These are phyloP conservation scores for Candida germanica DNA, from an alignment of 805 yeast species.

Conservation along the genomic window DNA sequence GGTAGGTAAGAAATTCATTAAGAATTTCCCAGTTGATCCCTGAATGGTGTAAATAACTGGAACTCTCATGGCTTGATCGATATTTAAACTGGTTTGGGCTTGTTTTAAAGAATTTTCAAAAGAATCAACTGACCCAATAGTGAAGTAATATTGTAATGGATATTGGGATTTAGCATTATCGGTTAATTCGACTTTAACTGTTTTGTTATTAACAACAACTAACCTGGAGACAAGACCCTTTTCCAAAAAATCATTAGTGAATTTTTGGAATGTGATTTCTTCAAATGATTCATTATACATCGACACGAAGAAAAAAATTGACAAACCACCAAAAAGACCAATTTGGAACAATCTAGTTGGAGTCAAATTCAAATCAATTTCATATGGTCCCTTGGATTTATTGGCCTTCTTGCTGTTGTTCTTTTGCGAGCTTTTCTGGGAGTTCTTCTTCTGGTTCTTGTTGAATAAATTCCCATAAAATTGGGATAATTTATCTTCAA, in stretches of 20 bases:
- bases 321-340: slow-evolving; percentile 29
- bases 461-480: slow-evolving; percentile 8
- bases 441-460: slow-evolving; percentile 5
- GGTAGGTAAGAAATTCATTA: slow-evolving; percentile 85
- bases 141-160: slow-evolving; percentile 46
- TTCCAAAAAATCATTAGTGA: slow-evolving; percentile 68
- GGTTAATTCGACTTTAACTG: slow-evolving; percentile 69
- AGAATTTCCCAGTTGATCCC: slow-evolving; percentile 59
- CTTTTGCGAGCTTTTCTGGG: slow-evolving; percentile 7
- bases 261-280: slow-evolving; percentile 90
- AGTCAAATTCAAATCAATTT: slow-evolving; percentile 16
- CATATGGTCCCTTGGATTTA: slow-evolving; percentile 8
- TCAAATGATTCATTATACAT: slow-evolving; percentile 19
- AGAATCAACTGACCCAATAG: slow-evolving; percentile 83
- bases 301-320: slow-evolving; percentile 20
- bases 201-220: slow-evolving; percentile 70
- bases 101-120: slow-evolving; percentile 78
- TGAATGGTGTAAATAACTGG: slow-evolving; percentile 81
- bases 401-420: slow-evolving; percentile 14
- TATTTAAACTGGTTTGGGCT: slow-evolving; percentile 68
- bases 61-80: slow-evolving; percentile 60
- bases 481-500: slow-evolving; percentile 10
- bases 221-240: slow-evolving; percentile 74
- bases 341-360: slow-evolving; percentile 27
- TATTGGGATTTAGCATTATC: slow-evolving; percentile 55